A percentile compares a stretch with the other conserved stretches of the same genome.
Conservation (phyloP, 106 monocot species). For the Dactylorhiza incarnata region DNA sequence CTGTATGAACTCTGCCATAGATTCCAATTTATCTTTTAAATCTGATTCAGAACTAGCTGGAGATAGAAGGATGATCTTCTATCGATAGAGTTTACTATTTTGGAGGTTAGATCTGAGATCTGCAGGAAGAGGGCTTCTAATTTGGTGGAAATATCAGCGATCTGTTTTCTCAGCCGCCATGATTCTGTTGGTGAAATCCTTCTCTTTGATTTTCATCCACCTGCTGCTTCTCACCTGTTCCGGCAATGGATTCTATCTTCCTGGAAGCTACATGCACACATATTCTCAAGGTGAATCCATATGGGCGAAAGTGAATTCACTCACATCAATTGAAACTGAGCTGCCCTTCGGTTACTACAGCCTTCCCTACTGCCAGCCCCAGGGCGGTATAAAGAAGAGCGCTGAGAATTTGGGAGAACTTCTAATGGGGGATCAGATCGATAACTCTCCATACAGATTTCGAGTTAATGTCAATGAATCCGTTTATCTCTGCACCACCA, state of each 20-base stretch:
- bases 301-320: constrained; percentile 22
- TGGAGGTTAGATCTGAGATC: constrained; percentile 2
- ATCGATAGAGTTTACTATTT: neutral
- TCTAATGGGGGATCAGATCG: constrained; percentile 23
- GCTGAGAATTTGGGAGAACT: constrained; percentile 27
- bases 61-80: neutral
- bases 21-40: neutral
- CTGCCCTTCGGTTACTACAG: constrained; percentile 22
- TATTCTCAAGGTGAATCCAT: constrained; percentile 16
- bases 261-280: constrained; percentile 22
- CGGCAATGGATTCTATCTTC: constrained; percentile 25
- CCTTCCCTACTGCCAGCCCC: constrained; percentile 20
- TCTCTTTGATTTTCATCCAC: constrained; percentile 4
- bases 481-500: constrained; percentile 27
- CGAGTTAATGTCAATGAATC: constrained; percentile 23
- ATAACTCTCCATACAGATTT: constrained; percentile 25
- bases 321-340: constrained; percentile 26
- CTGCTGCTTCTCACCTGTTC: neutral
- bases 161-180: neutral
- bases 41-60: neutral
- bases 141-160: neutral
- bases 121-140: neutral
- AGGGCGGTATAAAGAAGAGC: constrained; percentile 11
- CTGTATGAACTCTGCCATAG: neutral
- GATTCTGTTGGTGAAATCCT: neutral